These are phyloP conservation scores for Mycena rosella DNA, from an alignment of 768 basidiomycete species.

Conservation along the genomic window DNA sequence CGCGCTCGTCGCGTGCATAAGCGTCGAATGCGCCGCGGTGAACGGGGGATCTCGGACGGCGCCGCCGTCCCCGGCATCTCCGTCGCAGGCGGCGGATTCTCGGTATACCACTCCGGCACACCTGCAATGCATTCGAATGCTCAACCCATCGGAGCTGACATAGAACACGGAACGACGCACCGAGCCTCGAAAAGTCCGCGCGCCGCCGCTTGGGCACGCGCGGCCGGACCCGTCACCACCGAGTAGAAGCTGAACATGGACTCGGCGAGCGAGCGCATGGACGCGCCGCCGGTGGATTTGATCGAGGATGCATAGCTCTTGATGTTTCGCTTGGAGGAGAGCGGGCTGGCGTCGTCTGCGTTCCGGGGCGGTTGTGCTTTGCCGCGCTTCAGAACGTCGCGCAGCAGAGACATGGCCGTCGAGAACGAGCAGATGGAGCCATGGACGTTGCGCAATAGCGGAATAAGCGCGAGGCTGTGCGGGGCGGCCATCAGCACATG, in stretches of 20 bases:
- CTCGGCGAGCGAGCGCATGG: constrained; percentile 32
- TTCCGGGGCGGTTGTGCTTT: constrained; percentile 6
- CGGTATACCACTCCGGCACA: constrained; percentile 28
- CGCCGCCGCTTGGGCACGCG: constrained; percentile 31
- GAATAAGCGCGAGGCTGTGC: no score
- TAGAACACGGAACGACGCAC: constrained; percentile 2
- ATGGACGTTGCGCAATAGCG: no score
- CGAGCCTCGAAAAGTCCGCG: constrained; percentile 28
- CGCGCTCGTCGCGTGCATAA: constrained; percentile 12
- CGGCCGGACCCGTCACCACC: constrained; percentile 23
- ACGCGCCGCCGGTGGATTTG: constrained; percentile 30
- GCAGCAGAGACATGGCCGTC: constrained; percentile 20
- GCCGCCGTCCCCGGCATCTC: constrained; percentile 26
- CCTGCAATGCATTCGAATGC: background rate
- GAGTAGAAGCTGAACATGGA: constrained; percentile 35
- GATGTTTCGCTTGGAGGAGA: constrained; percentile 29
- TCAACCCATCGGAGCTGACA: no score
- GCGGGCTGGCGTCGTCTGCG: background rate
- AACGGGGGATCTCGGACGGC: constrained; percentile 7
- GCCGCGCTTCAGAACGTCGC: constrained; percentile 21
- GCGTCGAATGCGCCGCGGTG: constrained; percentile 16
- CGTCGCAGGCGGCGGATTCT: constrained; percentile 18
- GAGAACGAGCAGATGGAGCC: background rate
- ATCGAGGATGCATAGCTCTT: constrained; percentile 34
- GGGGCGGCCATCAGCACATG: no score